Base-by-base conservation (phyloP, 192 early-diverging fungal species). In the Coemansia sp. region DNA sequence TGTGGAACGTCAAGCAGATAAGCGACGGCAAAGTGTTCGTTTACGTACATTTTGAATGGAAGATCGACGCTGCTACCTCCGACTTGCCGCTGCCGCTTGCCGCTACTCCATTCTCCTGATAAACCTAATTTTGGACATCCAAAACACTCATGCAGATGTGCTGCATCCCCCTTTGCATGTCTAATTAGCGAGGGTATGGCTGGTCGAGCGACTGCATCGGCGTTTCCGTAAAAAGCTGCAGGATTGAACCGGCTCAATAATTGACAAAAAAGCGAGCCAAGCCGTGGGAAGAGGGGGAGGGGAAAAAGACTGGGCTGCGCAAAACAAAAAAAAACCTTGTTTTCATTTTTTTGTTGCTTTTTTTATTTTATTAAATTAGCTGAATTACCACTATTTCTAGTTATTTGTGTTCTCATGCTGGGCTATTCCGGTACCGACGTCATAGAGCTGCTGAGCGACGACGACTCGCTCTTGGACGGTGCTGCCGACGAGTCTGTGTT, bases 391-490 rank as follows among this genome's bases (percentile, higher is more conserved):
- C 16, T 14, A 43, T 11, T 43, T 43, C 11, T 11, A 37, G 37
- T 37, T 9, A 43, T 43, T 43, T 43, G 4, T 43, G 16, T 43
- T 16, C 16, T 43, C 17, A 66, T 66, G 65, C 1, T 62, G 10
- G 60, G 16, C 26, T 30, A 53, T 39, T 49, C 43, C 8, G 68
- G 68, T 28, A 23, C 68, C 26, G 68, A 69, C 16, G 39, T 69
- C 4, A 69, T 69, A 50, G 68, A 69, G 30, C 37, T 69, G 35
- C 35, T 69, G 33, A 69, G 68, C 35, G 67, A 69, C 37, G 44
- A 59, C 37, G 44, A 59, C 43, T 69, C 52, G 52, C 28, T 55
- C 28, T 26, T 5, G 37, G 46, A 37, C 17, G 39, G 21, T 10
- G 49, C 37, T 9, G 49, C 23, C 30, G 66, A 50, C 30, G 55